Evolutionary conservation across 768 basidiomycete genomes (phyloP).

Genomic region (Tricholoma bakamatsutake): DNA sequence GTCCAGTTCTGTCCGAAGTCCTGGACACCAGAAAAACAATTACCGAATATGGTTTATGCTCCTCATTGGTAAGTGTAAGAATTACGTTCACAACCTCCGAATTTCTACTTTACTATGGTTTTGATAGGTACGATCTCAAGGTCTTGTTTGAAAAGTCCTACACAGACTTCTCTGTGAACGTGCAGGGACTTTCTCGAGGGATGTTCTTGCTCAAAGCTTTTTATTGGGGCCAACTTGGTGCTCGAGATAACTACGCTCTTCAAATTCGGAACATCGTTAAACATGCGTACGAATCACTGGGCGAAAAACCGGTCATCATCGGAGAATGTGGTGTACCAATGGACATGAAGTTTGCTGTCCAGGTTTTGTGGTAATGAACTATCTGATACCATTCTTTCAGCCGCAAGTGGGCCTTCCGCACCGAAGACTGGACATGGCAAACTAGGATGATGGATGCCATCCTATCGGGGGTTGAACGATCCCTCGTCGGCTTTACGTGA

Average conservation of each 20-base stretch:
- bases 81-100: not conserved
- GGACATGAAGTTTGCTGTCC: constrained; percentile 82
- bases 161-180: constrained; percentile 84
- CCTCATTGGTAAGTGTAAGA: constrained; percentile 27
- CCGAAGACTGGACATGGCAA: constrained; percentile 79
- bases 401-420: constrained; percentile 61
- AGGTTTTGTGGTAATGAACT: not conserved
- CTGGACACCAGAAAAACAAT: constrained; percentile 63
- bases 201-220: constrained; percentile 77
- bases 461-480: constrained; percentile 73
- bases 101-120: not conserved
- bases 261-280: constrained; percentile 81
- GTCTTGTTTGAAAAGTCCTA: constrained; percentile 81
- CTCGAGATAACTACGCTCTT: constrained; percentile 71
- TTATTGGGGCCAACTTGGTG: constrained; percentile 84
- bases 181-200: constrained; percentile 87
- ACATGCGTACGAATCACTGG: constrained; percentile 60
- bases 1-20: constrained; percentile 70
- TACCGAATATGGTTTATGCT: constrained; percentile 34
- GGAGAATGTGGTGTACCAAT: constrained; percentile 96
- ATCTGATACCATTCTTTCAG: constrained; percentile 29
- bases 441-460: constrained; percentile 92
- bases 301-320: constrained; percentile 78
- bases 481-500: constrained; percentile 81
- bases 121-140: constrained; percentile 83